Percentiles rank a stretch among this genome's conserved stretches.
Conservation (phyloP, 306 rosid genomes). For the Vigna mungo region DNA sequence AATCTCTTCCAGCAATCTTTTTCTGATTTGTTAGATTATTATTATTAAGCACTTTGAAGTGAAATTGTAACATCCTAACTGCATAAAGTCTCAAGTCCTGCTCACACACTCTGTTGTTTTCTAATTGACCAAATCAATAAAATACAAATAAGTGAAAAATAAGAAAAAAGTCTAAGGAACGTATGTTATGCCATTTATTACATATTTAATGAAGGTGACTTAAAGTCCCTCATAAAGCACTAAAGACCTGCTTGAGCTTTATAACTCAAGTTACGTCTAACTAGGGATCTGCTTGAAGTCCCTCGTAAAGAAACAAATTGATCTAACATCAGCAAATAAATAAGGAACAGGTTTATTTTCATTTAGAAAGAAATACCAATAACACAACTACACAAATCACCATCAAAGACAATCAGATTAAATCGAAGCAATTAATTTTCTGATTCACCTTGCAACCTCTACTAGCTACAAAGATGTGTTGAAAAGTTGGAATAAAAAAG, state of each 20-base stretch:
- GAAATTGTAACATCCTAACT: conserved; percentile 7
- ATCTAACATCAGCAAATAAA: conserved; percentile 41
- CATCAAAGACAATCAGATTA: neutral
- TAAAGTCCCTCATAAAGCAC: conserved; percentile 31
- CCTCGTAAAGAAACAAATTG: neutral
- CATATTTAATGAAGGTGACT: conserved; percentile 51
- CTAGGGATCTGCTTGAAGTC: conserved; percentile 22
- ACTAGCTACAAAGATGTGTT: conserved; percentile 36
- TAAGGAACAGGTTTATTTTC: conserved; percentile 39
- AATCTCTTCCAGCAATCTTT: neutral
- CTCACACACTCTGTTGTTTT: neutral
- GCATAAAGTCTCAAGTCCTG: conserved; percentile 3
- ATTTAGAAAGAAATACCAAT: neutral
- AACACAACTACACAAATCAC: conserved; percentile 29
- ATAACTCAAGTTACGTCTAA: conserved; percentile 51
- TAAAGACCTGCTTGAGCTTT: conserved; percentile 39
- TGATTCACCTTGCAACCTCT: conserved; percentile 13
- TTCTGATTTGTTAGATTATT: neutral
- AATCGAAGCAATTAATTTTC: no score
- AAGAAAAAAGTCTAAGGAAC: neutral
- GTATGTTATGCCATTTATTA: conserved; percentile 43
- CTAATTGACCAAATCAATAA: conserved; percentile 1
- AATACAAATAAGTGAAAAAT: neutral
- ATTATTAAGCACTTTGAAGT: neutral
- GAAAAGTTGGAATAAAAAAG: conserved; percentile 28